Conservation (phyloP, 148 eudicot species). For the Dianthus caryophyllus region DNA sequence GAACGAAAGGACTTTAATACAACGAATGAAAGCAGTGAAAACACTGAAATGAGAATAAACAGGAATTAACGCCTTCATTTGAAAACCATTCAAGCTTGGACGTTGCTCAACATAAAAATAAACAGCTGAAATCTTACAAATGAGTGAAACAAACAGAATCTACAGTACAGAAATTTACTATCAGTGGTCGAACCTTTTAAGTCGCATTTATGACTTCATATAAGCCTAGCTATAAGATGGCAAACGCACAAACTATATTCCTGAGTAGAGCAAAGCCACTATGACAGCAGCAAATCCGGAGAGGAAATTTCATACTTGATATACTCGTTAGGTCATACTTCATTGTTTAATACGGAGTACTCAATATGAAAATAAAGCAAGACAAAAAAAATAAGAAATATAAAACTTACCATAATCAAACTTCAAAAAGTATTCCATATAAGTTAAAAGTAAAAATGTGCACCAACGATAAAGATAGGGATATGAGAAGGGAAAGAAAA, state of each 20-base stretch:
- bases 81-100: not conserved
- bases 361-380: not conserved
- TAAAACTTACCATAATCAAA: not conserved
- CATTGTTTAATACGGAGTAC: not conserved
- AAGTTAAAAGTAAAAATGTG: not conserved
- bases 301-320: not conserved
- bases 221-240: not conserved
- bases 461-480: conserved; percentile 2
- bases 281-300: not conserved
- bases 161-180: not conserved
- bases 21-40: not conserved
- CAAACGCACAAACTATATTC: not conserved
- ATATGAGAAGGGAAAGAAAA: not conserved
- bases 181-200: no score
- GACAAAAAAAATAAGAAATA: no score
- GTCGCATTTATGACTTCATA: not conserved
- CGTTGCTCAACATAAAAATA: not conserved
- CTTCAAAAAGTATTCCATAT: not conserved
- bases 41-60: not conserved
- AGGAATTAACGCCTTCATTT: not conserved
- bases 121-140: not conserved
- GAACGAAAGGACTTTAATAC: not conserved
- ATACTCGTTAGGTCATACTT: not conserved
- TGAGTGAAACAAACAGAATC: not conserved
- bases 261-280: not conserved